These are phyloP conservation scores for Mycosphaerella sp. DNA, from an alignment of 2,329 filamentous ascomycete species.

Conservation along the genomic window DNA sequence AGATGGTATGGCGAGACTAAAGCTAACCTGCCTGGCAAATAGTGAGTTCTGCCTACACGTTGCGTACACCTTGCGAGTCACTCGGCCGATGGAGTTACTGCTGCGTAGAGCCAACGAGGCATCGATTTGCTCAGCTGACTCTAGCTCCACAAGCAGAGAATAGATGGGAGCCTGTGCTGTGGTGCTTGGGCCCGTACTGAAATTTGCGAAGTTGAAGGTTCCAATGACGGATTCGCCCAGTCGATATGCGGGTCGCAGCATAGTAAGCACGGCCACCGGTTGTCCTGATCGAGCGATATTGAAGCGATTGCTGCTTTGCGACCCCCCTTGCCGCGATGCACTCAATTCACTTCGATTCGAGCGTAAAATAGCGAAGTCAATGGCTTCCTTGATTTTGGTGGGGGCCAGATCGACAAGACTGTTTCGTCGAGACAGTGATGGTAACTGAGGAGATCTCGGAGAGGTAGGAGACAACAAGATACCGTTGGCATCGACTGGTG, in stretches of 20 bases:
- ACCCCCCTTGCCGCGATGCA: conserved; percentile 45
- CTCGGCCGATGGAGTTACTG: conserved; percentile 75
- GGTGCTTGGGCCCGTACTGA: background rate
- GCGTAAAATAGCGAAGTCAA: conserved; percentile 83
- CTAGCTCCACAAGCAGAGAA: conserved; percentile 73
- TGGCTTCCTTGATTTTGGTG: conserved; percentile 68
- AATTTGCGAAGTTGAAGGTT: conserved; percentile 68
- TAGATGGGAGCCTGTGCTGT: conserved; percentile 62
- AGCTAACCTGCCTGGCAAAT: conserved; percentile 70
- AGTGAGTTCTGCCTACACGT: conserved; percentile 74
- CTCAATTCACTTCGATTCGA: conserved; percentile 59
- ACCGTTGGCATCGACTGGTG: conserved; percentile 48
- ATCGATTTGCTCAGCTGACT: conserved; percentile 80
- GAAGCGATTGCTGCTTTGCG: conserved; percentile 80
- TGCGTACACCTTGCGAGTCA: conserved; percentile 75
- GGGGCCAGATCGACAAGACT: conserved; percentile 40
- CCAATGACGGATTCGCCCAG: conserved; percentile 82
- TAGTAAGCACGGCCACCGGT: conserved; percentile 81
- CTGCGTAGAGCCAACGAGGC: conserved; percentile 74
- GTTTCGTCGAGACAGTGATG: conserved; percentile 49
- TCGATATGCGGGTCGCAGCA: conserved; percentile 81
- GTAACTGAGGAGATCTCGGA: conserved; percentile 42
- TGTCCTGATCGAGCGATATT: conserved; percentile 90
- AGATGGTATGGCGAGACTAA: conserved; percentile 75
- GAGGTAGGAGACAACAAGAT: conserved; percentile 67